A percentile compares a stretch with the other conserved stretches of the same genome.
These are phyloP conservation scores for Plantago lanceolata DNA, from an alignment of 305 asterid genomes.

Conservation along the genomic window DNA sequence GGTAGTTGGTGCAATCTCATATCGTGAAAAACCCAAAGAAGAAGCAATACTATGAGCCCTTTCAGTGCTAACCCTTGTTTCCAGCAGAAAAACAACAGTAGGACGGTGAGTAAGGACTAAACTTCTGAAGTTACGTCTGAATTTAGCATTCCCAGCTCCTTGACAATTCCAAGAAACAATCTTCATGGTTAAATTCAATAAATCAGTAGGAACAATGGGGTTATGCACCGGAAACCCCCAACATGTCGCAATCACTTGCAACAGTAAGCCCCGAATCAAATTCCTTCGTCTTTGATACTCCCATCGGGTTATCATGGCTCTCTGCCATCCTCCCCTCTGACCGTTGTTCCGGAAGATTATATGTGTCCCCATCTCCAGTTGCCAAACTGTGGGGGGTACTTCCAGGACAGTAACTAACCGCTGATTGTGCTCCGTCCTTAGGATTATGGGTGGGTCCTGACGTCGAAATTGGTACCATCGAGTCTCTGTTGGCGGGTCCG, in stretches of 20 bases:
- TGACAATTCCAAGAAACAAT: conserved; percentile 2
- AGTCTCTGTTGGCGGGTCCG: no score
- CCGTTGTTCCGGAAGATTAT: no score
- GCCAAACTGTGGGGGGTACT: no score
- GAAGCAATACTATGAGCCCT: not conserved
- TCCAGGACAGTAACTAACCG: no score
- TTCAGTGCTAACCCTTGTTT: not conserved
- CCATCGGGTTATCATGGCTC: no score
- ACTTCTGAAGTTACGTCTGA: not conserved
- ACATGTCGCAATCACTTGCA: not conserved
- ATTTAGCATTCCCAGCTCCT: not conserved
- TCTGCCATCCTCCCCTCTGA: not conserved
- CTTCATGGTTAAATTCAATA: not conserved
- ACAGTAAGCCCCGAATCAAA: not conserved
- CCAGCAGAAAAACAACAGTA: not conserved
- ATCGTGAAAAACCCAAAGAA: not conserved
- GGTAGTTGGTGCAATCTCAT: not conserved
- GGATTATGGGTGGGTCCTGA: no score
- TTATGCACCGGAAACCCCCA: not conserved
- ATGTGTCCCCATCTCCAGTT: no score
- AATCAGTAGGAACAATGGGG: not conserved
- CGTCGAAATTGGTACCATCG: no score
- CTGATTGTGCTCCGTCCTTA: no score
- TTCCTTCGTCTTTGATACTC: not conserved
- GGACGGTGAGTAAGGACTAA: not conserved